These are phyloP conservation scores for Gillenia trifoliata DNA, from an alignment of 306 rosid species.

Conservation along the genomic window DNA sequence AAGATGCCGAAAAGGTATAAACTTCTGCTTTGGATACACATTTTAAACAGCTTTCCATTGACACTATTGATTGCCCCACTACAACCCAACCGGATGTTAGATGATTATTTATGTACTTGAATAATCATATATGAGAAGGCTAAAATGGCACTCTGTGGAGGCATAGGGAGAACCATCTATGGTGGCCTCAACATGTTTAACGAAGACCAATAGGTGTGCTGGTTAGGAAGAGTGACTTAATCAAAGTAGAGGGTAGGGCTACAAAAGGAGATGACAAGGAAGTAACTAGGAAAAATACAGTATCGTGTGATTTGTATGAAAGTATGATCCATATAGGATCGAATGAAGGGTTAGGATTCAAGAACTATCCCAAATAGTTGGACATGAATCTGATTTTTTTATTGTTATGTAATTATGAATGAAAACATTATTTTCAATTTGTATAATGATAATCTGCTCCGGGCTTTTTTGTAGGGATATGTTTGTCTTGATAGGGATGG, in stretches of 20 bases:
- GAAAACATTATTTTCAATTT: not conserved
- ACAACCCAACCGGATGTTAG: not conserved
- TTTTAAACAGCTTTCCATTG: not conserved
- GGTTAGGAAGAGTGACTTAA: not conserved
- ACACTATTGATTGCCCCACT: not conserved
- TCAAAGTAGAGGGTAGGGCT: not conserved
- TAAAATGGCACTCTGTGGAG: not conserved
- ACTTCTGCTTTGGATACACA: not conserved
- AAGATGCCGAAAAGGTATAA: constrained; percentile 46
- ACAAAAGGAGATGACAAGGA: no score
- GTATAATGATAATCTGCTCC: not conserved
- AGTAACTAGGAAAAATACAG: not conserved
- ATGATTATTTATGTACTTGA: not conserved
- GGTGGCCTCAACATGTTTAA: no score
- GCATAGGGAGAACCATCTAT: not conserved
- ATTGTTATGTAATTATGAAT: not conserved
- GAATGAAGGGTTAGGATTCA: not conserved
- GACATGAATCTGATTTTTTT: not conserved
- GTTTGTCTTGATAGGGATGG: constrained; percentile 92
- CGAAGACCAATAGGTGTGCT: not conserved
- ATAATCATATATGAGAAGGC: not conserved
- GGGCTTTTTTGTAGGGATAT: constrained; percentile 56
- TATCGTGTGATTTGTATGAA: not conserved
- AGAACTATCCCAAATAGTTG: not conserved
- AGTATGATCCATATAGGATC: not conserved